phyloP scores from a whole-genome alignment of 805 yeast genomes.

The Candida chauliodis region DNA sequence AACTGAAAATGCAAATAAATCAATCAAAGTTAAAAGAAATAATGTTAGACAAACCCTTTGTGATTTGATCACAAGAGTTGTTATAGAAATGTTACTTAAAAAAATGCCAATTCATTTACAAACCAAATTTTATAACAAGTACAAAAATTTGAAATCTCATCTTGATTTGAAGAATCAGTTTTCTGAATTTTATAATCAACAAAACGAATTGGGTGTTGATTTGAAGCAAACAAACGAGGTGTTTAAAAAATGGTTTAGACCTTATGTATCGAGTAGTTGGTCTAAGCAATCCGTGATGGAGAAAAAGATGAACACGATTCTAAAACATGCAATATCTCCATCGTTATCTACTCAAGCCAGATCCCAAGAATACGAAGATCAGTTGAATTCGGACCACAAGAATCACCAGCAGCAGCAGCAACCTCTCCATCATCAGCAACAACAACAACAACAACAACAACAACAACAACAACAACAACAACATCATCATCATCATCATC shows the following conservation, averaged over 20 bases:
- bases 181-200: constrained; percentile 2
- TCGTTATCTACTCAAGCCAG: constrained; percentile 1
- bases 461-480: background rate
- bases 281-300: constrained; percentile 1
- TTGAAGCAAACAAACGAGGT: background rate
- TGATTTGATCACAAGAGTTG: constrained; percentile 11
- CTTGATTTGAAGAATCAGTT: constrained; percentile 1
- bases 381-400: no score
- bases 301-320: constrained; percentile 3
- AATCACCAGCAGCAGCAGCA: background rate
- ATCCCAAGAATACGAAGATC: constrained; percentile 7
- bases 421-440: constrained; percentile 3
- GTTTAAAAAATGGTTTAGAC: constrained; percentile 8
- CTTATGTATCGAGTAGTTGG: background rate
- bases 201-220: background rate
- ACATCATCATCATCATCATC: background rate
- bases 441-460: constrained; percentile 1
- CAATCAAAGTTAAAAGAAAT: constrained; percentile 2
- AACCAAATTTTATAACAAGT: background rate
- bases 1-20: background rate
- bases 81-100: constrained; percentile 17
- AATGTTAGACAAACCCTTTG: constrained; percentile 6
- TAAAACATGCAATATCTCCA: constrained; percentile 6
- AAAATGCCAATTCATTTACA: background rate
- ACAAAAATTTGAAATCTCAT: constrained; percentile 4